A percentile compares a stretch with the other conserved stretches of the same genome.
Conservation (phyloP, 805 yeast genomes). For the Cephaloascus albidus region DNA sequence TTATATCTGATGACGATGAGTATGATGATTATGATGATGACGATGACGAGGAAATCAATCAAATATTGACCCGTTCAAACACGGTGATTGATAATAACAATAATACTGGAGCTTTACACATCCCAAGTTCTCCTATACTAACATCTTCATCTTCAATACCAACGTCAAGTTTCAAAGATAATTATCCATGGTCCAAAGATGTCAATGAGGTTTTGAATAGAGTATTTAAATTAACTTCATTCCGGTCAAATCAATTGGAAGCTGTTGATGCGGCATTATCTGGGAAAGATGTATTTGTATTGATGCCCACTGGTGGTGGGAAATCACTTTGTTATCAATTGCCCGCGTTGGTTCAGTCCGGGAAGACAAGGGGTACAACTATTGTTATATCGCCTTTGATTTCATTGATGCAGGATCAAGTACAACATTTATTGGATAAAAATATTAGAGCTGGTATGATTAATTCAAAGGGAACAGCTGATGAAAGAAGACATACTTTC, state of each 20-base stretch:
- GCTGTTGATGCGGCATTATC: slow-evolving; percentile 71
- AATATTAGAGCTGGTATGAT: slow-evolving; percentile 82
- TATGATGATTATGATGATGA: slow-evolving; percentile 19
- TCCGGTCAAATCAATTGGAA: slow-evolving; percentile 78
- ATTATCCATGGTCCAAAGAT: slow-evolving; percentile 59
- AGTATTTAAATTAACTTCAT: slow-evolving; percentile 54
- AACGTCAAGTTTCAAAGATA: slow-evolving; percentile 15
- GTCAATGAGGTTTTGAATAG: slow-evolving; percentile 45
- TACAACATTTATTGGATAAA: slow-evolving; percentile 60
- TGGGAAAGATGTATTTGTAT: slow-evolving; percentile 84
- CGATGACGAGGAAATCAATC: slow-evolving; percentile 20
- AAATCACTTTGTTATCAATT: slow-evolving; percentile 92
- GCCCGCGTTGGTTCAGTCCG: slow-evolving; percentile 77
- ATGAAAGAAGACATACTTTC: slow-evolving; percentile 55
- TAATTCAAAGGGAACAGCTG: slow-evolving; percentile 61
- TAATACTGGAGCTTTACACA: too few relatives aligned
- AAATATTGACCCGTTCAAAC: too few relatives aligned
- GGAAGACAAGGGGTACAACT: slow-evolving; percentile 74
- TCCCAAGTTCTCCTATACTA: too few relatives aligned
- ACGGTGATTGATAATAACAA: too few relatives aligned
- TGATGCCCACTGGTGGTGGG: slow-evolving; percentile 99
- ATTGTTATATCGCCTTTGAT: slow-evolving; percentile 91
- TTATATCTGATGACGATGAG: slow-evolving; percentile 24
- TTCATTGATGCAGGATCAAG: slow-evolving; percentile 97
- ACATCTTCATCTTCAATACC: slow-evolving; percentile 15